These are phyloP conservation scores for Paspalum vaginatum DNA, from an alignment of 176 grass and related monocot species.

Conservation along the genomic window DNA sequence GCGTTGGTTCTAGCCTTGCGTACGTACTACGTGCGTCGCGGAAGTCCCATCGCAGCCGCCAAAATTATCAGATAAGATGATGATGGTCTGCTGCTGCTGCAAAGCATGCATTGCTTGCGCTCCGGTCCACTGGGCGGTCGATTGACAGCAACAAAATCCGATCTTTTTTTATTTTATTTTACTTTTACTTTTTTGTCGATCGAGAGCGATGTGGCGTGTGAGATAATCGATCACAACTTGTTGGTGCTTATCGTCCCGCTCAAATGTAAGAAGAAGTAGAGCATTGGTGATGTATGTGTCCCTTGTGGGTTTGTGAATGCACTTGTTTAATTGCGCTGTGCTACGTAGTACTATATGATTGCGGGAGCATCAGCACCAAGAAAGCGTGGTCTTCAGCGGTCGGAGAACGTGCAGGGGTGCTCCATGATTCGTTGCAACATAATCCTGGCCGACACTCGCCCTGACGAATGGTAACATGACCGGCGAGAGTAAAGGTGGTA, in stretches of 20 bases:
- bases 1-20: too few relatives aligned
- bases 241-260: conserved; percentile 7
- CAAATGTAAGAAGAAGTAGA: background rate
- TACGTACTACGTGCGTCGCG: too few relatives aligned
- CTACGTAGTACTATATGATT: background rate
- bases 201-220: background rate
- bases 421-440: background rate
- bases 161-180: too few relatives aligned
- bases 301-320: background rate
- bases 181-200: background rate
- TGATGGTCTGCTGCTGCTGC: too few relatives aligned
- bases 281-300: background rate
- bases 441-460: background rate
- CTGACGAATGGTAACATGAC: background rate
- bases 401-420: too few relatives aligned
- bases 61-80: too few relatives aligned
- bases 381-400: background rate
- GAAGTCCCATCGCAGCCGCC: too few relatives aligned
- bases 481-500: background rate
- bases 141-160: too few relatives aligned
- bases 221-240: background rate
- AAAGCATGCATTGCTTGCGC: too few relatives aligned
- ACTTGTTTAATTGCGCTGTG: background rate
- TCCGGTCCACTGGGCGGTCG: too few relatives aligned
- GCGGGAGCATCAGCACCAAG: background rate